Evolutionary conservation across 192 early-diverging fungal species (phyloP).

Genomic region (Dissophora globulifera): DNA sequence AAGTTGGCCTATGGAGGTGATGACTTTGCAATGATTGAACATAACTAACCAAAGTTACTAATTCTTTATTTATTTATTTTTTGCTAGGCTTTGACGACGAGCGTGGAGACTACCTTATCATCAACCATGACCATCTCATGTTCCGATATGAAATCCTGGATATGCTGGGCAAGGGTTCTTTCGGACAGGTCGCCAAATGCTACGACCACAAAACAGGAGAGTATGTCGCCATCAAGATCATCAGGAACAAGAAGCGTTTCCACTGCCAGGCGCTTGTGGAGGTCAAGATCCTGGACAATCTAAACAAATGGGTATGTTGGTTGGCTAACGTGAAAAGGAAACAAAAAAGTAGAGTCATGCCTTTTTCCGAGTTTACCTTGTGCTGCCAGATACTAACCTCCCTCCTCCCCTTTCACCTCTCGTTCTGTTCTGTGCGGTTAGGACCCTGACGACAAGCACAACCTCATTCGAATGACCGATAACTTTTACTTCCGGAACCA

Average conservation of each 20-base stretch:
- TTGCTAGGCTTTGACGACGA: constrained; percentile 80
- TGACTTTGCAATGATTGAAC: no score
- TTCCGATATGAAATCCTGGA: constrained; percentile 96
- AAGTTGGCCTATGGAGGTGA: no score
- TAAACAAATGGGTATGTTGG: constrained; percentile 77
- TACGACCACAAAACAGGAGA: constrained; percentile 92
- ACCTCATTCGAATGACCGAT: constrained; percentile 89
- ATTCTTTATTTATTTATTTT: neutral
- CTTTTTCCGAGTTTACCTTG: constrained; percentile 3
- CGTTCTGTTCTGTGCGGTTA: constrained; percentile 27
- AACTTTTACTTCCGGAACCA: constrained; percentile 96
- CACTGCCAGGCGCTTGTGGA: constrained; percentile 95
- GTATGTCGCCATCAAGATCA: constrained; percentile 93
- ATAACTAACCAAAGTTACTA: neutral
- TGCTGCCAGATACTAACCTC: neutral
- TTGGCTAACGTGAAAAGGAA: no score
- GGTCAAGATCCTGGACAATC: constrained; percentile 87
- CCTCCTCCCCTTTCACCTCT: neutral
- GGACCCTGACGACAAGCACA: constrained; percentile 85
- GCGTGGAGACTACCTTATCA: constrained; percentile 91
- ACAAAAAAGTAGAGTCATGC: no score
- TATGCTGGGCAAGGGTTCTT: constrained; percentile 88
- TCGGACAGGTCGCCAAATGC: constrained; percentile 95
- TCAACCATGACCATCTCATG: constrained; percentile 87
- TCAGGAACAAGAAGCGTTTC: constrained; percentile 95